phyloP scores from a whole-genome alignment of 495 filamentous ascomycete genomes.

The Thermothielavioides terrestris region DNA sequence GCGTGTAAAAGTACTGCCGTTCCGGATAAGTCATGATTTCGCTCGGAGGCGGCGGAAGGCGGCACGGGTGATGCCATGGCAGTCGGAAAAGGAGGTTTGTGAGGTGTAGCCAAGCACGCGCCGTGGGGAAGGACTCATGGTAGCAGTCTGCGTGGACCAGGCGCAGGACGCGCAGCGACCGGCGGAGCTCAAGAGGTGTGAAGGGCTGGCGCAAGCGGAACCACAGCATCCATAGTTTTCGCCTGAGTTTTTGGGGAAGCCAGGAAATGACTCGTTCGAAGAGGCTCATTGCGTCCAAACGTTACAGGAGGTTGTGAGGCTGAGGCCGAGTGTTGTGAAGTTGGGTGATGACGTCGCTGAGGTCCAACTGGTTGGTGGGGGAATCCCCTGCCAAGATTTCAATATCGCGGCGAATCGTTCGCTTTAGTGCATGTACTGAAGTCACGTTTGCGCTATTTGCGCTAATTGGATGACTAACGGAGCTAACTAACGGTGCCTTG shows the following conservation, averaged over 20 bases:
- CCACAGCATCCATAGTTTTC: not conserved
- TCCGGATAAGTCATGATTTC: constrained; percentile 2
- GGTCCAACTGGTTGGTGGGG: not conserved
- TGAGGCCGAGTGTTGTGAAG: not conserved
- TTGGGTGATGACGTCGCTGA: not conserved
- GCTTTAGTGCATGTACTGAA: no score
- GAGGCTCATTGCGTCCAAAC: not conserved
- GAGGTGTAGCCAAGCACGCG: constrained; percentile 3
- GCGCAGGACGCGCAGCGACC: not conserved
- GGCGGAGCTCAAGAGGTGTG: not conserved
- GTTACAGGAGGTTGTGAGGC: not conserved
- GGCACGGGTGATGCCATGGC: constrained; percentile 1
- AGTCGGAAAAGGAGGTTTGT: constrained; percentile 1
- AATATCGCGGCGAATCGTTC: no score
- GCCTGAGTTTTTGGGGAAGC: not conserved
- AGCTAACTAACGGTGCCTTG: no score
- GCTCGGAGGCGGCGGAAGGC: not conserved
- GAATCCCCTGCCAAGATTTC: no score
- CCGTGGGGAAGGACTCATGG: constrained; percentile 1
- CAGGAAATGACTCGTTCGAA: not conserved
- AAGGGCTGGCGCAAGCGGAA: not conserved
- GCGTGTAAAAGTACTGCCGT: not conserved
- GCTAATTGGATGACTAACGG: no score
- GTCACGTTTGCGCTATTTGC: no score
- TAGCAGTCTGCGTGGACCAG: not conserved